A percentile compares a stretch with the other conserved stretches of the same genome.
Evolutionary conservation across 768 basidiomycete species (phyloP).

Genomic region (Boletus edulis): DNA sequence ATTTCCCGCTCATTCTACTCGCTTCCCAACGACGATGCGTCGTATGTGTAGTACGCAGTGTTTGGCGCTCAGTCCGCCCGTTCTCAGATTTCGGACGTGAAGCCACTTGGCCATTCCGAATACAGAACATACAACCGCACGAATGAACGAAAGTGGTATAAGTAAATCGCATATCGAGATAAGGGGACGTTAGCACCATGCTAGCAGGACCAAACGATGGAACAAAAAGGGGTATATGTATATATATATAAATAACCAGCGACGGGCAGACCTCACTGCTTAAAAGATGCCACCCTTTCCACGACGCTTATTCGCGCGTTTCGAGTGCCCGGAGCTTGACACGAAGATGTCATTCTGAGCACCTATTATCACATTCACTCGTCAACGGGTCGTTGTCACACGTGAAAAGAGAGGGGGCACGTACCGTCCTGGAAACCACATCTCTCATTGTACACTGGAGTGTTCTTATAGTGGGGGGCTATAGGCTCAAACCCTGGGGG

Average conservation of each 20-base stretch:
- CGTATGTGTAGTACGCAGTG: too few species aligned
- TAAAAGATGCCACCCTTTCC: neutral
- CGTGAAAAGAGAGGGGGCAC: neutral
- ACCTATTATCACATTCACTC: slow-evolving; percentile 4
- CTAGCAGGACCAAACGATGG: neutral
- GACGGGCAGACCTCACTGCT: neutral
- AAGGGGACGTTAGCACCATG: neutral
- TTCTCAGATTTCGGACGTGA: too few species aligned
- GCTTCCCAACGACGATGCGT: too few species aligned
- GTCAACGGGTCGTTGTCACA: neutral
- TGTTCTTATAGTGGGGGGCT: neutral
- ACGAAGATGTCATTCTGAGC: slow-evolving; percentile 19
- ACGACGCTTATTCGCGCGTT: neutral
- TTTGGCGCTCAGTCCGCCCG: too few species aligned
- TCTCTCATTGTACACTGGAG: slow-evolving; percentile 8
- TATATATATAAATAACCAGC: neutral
- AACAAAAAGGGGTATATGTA: neutral
- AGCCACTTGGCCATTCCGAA: neutral
- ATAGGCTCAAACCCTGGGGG: too few species aligned
- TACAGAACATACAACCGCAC: neutral
- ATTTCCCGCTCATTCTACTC: too few species aligned
- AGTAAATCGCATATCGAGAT: neutral
- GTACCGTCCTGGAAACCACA: slow-evolving; percentile 15
- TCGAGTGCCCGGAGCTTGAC: neutral
- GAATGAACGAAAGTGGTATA: neutral